Evolutionary conservation across 176 grass and related monocot species (phyloP).

Genomic region (Thinopyrum elongatum): DNA sequence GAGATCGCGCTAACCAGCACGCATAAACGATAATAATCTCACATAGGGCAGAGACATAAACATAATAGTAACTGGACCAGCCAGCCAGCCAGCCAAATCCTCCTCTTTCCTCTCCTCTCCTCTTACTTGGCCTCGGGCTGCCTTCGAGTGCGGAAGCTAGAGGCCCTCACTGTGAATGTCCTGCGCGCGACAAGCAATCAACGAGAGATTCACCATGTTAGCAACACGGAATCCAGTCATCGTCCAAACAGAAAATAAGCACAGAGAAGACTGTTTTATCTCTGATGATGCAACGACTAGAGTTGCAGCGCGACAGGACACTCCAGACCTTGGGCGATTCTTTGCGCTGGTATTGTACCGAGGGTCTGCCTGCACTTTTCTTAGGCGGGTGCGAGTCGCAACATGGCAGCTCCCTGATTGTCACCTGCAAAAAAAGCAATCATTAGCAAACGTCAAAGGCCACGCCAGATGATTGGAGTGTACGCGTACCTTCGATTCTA

Average conservation of each 20-base stretch:
- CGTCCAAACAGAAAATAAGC: not conserved
- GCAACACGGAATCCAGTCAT: not conserved
- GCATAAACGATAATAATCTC: too few relatives aligned
- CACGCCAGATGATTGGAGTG: too few relatives aligned
- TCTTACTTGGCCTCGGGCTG: conserved; percentile 43
- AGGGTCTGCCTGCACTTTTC: conserved; percentile 50
- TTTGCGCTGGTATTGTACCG: conserved; percentile 50
- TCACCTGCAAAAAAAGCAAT: conserved; percentile 38
- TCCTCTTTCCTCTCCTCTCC: too few relatives aligned
- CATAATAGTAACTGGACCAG: not conserved
- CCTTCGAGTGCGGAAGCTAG: conserved; percentile 61
- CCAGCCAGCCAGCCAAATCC: too few relatives aligned
- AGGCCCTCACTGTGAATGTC: conserved; percentile 70
- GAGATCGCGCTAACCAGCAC: too few relatives aligned
- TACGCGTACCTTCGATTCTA: too few relatives aligned
- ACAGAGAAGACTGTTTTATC: too few relatives aligned
- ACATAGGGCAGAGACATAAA: too few relatives aligned
- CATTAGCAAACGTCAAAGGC: not conserved
- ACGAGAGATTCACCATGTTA: not conserved
- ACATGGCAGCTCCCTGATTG: conserved; percentile 57
- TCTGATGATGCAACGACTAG: too few relatives aligned
- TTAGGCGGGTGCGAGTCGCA: conserved; percentile 82
- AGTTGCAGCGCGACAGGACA: conserved; percentile 48
- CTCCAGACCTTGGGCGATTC: conserved; percentile 71
- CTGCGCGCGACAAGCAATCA: conserved; percentile 21